Evolutionary conservation across 768 basidiomycete species (phyloP), one percentile per base, ranked within the genome.

Genomic region (Lyophyllum decastes): DNA sequence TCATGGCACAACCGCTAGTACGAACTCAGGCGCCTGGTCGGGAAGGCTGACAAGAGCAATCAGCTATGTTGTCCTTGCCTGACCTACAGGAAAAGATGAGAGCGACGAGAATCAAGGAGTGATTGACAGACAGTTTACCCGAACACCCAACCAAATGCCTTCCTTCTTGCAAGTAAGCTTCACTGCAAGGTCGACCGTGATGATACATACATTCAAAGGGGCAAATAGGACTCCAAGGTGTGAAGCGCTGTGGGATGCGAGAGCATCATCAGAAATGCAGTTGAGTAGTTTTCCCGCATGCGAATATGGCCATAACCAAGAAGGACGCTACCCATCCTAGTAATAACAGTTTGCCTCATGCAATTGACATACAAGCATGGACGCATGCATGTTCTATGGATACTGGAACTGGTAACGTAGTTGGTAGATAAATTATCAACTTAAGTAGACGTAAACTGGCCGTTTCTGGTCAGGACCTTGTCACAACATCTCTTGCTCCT

Each of bases 321-420:
- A 68, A 70, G 4, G 67, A 66, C 44, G 61, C 64, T 2, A 70
- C 49, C 69, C 69, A 71, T 30, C 64, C 57, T 33, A 65, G 46
- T n/a, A 63, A 65, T 21, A 71, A 62, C 17, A 69, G 25, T 51
- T 65, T 71, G 2, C 65, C 66, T 7, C 54, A 45, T n/a, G 65
- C 47, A 34, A 64, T 64, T 41, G 61, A 64, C 34, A 55, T 21
- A 64, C 61, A 44, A 55, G 45, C 17, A 63, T 56, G 9, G 56
- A 48, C 19, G 54, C 53, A n/a, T n/a, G n/a, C n/a, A n/a, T n/a
- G n/a, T n/a, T n/a, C n/a, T n/a, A n/a, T n/a, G n/a, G n/a, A n/a
- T n/a, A n/a, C n/a, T n/a, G n/a, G n/a, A n/a, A n/a, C n/a, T n/a
- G n/a, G n/a, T n/a, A n/a, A n/a, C n/a, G n/a, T n/a, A n/a, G n/a